Evolutionary conservation across 495 filamentous ascomycete species (phyloP), one percentile per base, ranked within the genome.

Genomic region (Jackrogersella minutella): DNA sequence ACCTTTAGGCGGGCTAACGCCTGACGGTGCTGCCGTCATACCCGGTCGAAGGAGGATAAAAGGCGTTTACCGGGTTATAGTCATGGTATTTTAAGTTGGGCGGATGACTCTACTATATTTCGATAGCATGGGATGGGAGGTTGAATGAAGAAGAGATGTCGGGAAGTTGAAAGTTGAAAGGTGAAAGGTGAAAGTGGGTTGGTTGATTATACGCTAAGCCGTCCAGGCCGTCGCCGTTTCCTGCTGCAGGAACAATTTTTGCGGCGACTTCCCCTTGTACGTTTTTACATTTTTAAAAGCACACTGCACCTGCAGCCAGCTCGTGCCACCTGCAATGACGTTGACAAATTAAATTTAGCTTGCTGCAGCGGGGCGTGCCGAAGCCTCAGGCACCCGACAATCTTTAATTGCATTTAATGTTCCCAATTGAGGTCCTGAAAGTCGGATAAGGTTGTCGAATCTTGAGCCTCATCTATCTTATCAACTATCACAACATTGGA

Each of bases 261-360:
- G 61, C 46, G 61, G 53, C 51, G 14, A 57, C 53, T 57, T 58
- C 39, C 34, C 47, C 34, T 66, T 57, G 39, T 44, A 49, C 40
- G 3, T 34, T 56, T 52, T 56, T 50, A 47, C 34, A 3, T 55
- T 47, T 54, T 62, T 55, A 39, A 41, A 46, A 21, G 41, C 19
- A 34, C 37, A 36, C 30, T 26, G 16, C 57, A 61, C 61, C 60
- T 69, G 61, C 17, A 17, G 19, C 34, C 60, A 49, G 60, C 24
- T 37, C 31, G 55, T 56, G 66, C 59, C 66, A 69, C 55, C 61
- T 69, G 50, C n/a, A 64, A 64, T 64, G 61, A 69, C 66, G 66
- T 69, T 63, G 21, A 28, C 28, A n/a, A 46, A 39, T 53, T 43
- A 46, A 37, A 36, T 44, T 24, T 34, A 17, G 53, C 44, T 34